Evolutionary conservation across 2,329 filamentous ascomycete species (phyloP), one percentile per base, ranked within the genome.

Genomic region (Cladorrhinum sp.): DNA sequence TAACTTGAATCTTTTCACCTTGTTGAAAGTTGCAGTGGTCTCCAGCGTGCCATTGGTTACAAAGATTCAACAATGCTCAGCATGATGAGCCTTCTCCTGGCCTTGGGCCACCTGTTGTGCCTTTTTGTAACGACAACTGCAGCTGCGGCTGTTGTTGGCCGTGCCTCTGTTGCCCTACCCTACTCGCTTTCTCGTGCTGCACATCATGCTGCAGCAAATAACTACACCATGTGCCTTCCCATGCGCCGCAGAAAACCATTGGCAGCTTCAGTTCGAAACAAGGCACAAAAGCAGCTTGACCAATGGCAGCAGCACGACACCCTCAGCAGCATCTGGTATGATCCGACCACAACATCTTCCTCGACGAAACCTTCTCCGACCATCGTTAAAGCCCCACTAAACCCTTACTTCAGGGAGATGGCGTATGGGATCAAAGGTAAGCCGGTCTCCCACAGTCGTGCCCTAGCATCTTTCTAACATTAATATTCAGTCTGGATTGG

Each of bases 401-500:
- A 52, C 1, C 49, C 54, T 6, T 54, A 61, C 24, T 58, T 65
- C 39, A 54, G 53, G 50, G 61, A 65, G 30, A 60, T 62, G 33
- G 61, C 63, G 14, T 65, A 65, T 26, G 57, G 54, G 3, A 54
- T 65, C 20, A 50, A 61, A 28, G 7, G 63, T 65, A 24, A 39
- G 59, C 26, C 26, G 26, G 26, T 28, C 9, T n/a, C n/a, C n/a
- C n/a, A n/a, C n/a, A n/a, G n/a, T n/a, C n/a, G n/a, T n/a, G n/a
- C n/a, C n/a, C n/a, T n/a, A 21, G 30, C 20, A 12, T 21, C n/a
- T 23, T 1, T 21, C 18, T 20, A 10, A 46, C 5, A 55, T 28
- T 52, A 2, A 9, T 52, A 20, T 52, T 10, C 12, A 65, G 52
- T 65, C 21, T 65, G 66, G 62, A 66, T 79, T 30, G 77, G 77